Base-by-base conservation (phyloP, 257 asterid genomes). In the Anisodus tanguticus region DNA sequence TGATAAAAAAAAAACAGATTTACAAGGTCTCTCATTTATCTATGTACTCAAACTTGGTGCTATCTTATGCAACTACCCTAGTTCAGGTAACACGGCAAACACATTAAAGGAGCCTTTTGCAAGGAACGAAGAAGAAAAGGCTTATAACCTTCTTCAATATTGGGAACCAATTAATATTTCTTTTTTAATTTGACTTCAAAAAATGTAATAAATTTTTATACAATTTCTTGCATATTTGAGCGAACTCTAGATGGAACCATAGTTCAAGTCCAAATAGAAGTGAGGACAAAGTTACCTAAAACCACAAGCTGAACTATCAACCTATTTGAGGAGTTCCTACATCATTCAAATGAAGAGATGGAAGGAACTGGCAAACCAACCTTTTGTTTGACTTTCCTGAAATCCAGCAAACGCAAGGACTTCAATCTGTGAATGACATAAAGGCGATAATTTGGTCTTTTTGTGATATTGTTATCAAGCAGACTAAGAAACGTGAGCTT, bases 361-460 rank as follows among this genome's bases (percentile, higher is more conserved):
- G 47, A 67, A 37, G 53, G 62, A 59, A 80, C 43, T 57, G 51
- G 45, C 45, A 41, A 41, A 70, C 98, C 71, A 63, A 97, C 99
- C 98, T 92, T 94, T 90, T 88, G 97, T 84, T 97, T 97, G 84
- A 95, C 97, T 89, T 95, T 97, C 95, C 87, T 91, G 93, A 97
- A 97, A 88, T 97, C 99, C 82, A 97, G 89, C 85, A 95, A 90
- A 0, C 97, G 95, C 90, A 95, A 82, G 67, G 94, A 88, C 88
- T 94, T 97, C 90, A 97, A 89, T 91, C 91, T 97, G 93, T 95
- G 97, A 87, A 97, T 97, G 85, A 97, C 98, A 88, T 97, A 97
- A 82, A 97, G 63, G 3, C 99, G 99, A 87, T 97, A 97, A 89
- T 97, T 97, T 41, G 99, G 99, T 86, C 92, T 94, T 93, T 97